Evolutionary conservation across 257 asterid species (phyloP).

Genomic region (Ocimum tenuiflorum): DNA sequence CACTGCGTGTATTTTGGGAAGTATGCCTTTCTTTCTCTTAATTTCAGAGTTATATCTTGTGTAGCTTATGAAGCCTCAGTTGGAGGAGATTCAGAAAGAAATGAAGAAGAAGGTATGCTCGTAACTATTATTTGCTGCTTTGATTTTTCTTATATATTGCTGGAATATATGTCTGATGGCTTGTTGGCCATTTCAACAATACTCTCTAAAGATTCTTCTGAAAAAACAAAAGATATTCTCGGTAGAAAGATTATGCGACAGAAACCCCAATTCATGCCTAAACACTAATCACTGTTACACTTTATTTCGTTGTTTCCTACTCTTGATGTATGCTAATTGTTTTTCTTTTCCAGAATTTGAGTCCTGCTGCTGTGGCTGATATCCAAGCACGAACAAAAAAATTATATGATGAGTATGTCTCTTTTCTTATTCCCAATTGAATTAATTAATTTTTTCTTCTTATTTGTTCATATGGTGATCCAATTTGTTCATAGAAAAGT

Average conservation of each 20-base stretch:
- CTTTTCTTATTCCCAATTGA: constrained; percentile 17
- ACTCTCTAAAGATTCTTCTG: too few relatives aligned
- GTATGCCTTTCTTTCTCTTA: neutral
- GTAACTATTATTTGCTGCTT: constrained; percentile 15
- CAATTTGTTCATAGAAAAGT: neutral
- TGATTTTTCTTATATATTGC: neutral
- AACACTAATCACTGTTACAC: neutral
- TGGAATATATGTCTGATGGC: neutral
- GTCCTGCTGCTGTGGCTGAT: constrained; percentile 69
- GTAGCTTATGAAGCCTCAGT: constrained; percentile 70
- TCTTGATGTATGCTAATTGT: constrained; percentile 10
- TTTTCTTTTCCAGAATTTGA: constrained; percentile 46
- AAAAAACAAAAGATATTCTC: neutral
- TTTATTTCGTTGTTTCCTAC: neutral
- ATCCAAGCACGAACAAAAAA: constrained; percentile 53
- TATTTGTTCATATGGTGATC: neutral
- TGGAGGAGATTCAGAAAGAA: constrained; percentile 70
- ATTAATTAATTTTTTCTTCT: neutral
- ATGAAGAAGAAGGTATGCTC: constrained; percentile 54
- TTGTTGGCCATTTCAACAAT: neutral
- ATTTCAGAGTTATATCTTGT: constrained; percentile 16
- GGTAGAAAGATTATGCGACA: constrained; percentile 11
- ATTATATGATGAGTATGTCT: constrained; percentile 61
- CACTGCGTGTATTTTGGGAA: neutral
- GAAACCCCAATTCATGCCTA: neutral